Evolutionary conservation across 2,329 filamentous ascomycete genomes (phyloP).

Genomic region (Sarocladiaceae sp.): DNA sequence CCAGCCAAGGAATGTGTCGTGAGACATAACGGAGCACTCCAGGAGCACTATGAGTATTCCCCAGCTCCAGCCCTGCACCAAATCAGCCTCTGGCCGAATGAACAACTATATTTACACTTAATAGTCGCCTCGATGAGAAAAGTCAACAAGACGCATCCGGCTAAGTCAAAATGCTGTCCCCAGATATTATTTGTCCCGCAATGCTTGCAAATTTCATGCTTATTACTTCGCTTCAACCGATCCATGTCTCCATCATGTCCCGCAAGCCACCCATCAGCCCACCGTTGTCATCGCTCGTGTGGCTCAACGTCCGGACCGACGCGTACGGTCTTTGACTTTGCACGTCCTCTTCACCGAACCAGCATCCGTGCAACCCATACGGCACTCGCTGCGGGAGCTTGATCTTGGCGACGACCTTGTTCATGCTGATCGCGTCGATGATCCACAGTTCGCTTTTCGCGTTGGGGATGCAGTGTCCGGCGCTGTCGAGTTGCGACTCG

Average conservation of each 20-base stretch:
- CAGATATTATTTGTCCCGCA: not conserved
- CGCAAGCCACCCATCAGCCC: not conserved
- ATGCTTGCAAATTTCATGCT: not conserved
- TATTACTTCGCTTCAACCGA: constrained; percentile 7
- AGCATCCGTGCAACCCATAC: constrained; percentile 63
- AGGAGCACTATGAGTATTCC: not conserved
- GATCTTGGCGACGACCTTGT: constrained; percentile 53
- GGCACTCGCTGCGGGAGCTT: constrained; percentile 62
- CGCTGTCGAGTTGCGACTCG: constrained; percentile 55
- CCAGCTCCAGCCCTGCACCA: not conserved
- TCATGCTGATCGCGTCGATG: constrained; percentile 61
- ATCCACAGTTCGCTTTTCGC: constrained; percentile 63
- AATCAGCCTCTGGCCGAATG: not conserved
- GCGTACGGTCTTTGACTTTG: constrained; percentile 34
- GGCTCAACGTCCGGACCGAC: not conserved
- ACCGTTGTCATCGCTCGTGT: not conserved
- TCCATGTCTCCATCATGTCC: constrained; percentile 8
- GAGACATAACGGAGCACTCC: not conserved
- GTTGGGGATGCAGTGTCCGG: constrained; percentile 37
- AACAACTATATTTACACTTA: not conserved
- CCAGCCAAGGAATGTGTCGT: not conserved
- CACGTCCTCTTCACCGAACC: constrained; percentile 54
- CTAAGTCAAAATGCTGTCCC: not conserved
- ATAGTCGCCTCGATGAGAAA: too few relatives aligned
- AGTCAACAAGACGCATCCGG: not conserved